phyloP scores from a whole-genome alignment of 2,329 filamentous ascomycete species.

The Beauveria rudraprayagi region DNA sequence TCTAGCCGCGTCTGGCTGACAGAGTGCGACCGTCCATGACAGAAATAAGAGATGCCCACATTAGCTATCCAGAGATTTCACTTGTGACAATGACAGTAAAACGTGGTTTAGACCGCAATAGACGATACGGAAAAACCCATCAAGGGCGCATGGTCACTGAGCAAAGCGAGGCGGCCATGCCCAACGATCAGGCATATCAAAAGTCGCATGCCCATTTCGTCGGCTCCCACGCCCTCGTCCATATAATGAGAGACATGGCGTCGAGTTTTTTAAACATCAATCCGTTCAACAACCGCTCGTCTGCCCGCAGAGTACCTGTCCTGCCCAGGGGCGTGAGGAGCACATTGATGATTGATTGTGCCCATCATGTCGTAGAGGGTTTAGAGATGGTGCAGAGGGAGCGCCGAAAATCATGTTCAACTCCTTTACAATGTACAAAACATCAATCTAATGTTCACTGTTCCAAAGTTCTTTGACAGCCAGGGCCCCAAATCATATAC shows the following conservation, averaged over 20 bases:
- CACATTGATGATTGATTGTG: slow-evolving; percentile 38
- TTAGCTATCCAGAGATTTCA: neutral
- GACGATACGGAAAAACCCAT: slow-evolving; percentile 12
- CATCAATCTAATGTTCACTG: no score
- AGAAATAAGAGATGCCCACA: slow-evolving; percentile 18
- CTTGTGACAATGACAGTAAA: neutral
- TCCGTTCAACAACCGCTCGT: no score
- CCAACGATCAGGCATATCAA: slow-evolving; percentile 16
- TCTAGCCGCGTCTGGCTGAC: slow-evolving; percentile 18
- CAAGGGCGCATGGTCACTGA: slow-evolving; percentile 16
- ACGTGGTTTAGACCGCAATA: neutral
- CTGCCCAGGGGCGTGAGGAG: slow-evolving; percentile 9
- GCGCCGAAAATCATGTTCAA: neutral
- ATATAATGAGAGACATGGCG: slow-evolving; percentile 14
- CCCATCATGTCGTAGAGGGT: slow-evolving; percentile 44
- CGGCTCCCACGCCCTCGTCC: slow-evolving; percentile 21
- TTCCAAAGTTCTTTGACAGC: no score
- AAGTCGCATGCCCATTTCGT: slow-evolving; percentile 23
- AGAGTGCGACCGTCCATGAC: slow-evolving; percentile 20
- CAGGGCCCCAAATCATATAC: no score
- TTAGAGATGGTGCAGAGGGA: slow-evolving; percentile 9
- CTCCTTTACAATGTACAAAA: no score
- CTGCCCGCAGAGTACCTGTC: neutral
- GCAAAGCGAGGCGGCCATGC: slow-evolving; percentile 25
- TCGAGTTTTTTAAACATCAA: neutral